Percentiles rank a stretch among this genome's conserved stretches.
phyloP scores from a whole-genome alignment of 228 moss, liverwort and hornwort genomes.

The Sphagnum fallax region DNA sequence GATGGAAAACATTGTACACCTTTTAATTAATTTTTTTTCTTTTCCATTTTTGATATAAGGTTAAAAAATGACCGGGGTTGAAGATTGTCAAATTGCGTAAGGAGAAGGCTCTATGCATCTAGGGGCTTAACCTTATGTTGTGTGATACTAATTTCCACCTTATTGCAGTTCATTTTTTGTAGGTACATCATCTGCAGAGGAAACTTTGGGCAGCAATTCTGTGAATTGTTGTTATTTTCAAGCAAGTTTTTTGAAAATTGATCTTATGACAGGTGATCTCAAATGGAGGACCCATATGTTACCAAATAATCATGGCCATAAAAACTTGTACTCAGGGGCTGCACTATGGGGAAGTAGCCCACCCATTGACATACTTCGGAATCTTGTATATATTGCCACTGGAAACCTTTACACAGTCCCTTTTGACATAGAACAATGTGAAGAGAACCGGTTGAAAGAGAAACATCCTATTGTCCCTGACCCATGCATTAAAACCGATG shows the following conservation, averaged over 20 bases:
- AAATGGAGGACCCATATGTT: slow-evolving; percentile 30
- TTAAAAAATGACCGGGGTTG: too few species aligned
- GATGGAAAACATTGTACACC: background rate
- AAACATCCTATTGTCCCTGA: slow-evolving; percentile 18
- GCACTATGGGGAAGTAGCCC: slow-evolving; percentile 56
- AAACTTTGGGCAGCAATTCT: background rate
- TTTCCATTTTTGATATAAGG: background rate
- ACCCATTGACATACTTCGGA: slow-evolving; percentile 19
- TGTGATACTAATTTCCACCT: background rate
- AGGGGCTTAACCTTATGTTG: background rate
- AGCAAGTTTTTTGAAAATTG: slow-evolving; percentile 30
- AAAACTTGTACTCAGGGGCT: slow-evolving; percentile 16
- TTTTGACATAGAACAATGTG: slow-evolving; percentile 12
- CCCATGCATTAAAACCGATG: slow-evolving; percentile 16
- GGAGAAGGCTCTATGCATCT: background rate
- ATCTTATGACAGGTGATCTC: slow-evolving; percentile 13
- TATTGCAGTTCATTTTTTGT: slow-evolving; percentile 11
- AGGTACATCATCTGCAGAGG: slow-evolving; percentile 12
- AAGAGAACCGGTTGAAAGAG: slow-evolving; percentile 6
- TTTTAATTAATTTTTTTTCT: background rate
- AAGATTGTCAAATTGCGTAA: background rate
- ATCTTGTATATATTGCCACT: slow-evolving; percentile 23
- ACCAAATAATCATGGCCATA: slow-evolving; percentile 21
- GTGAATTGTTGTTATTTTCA: slow-evolving; percentile 29
- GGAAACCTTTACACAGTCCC: slow-evolving; percentile 30